phyloP scores from a whole-genome alignment of 2,329 filamentous ascomycete genomes.

The Cercospora janseana region DNA sequence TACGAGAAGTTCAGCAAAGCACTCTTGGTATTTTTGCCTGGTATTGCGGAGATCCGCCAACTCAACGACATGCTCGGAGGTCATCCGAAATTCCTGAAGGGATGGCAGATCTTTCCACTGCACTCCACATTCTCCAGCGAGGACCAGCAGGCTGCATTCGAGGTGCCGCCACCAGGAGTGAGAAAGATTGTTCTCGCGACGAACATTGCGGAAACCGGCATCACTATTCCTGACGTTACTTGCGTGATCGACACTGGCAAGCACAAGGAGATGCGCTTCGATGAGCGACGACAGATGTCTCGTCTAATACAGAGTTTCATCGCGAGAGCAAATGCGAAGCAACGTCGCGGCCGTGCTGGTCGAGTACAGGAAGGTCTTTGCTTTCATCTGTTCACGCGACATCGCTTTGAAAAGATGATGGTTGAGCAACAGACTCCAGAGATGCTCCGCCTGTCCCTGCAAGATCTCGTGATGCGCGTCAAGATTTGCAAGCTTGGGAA shows the following conservation, averaged over 20 bases:
- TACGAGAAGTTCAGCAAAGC: slow-evolving; percentile 78
- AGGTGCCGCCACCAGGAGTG: slow-evolving; percentile 74
- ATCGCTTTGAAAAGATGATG: slow-evolving; percentile 80
- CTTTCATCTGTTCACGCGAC: slow-evolving; percentile 91
- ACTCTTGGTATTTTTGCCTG: slow-evolving; percentile 90
- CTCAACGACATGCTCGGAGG: slow-evolving; percentile 82
- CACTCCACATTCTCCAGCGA: slow-evolving; percentile 95
- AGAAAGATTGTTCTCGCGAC: slow-evolving; percentile 95
- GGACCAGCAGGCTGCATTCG: slow-evolving; percentile 91
- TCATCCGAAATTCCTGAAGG: slow-evolving; percentile 69
- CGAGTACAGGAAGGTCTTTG: slow-evolving; percentile 93
- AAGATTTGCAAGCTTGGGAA: slow-evolving; percentile 96
- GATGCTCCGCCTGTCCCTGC: slow-evolving; percentile 88
- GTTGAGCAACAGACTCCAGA: slow-evolving; percentile 93
- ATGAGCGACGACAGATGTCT: slow-evolving; percentile 88
- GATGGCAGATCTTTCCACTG: slow-evolving; percentile 84
- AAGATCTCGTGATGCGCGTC: slow-evolving; percentile 91
- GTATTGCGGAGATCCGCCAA: slow-evolving; percentile 69
- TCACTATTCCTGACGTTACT: slow-evolving; percentile 96
- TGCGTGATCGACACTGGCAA: slow-evolving; percentile 96
- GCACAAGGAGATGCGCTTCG: slow-evolving; percentile 95
- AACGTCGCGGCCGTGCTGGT: slow-evolving; percentile 87
- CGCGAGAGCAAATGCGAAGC: slow-evolving; percentile 91
- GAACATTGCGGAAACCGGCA: slow-evolving; percentile 97
- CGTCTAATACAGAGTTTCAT: slow-evolving; percentile 92